A percentile compares a stretch with the other conserved stretches of the same genome.
phyloP scores from a whole-genome alignment of 108 stramenopile genomes.

The Cyclotella atomus region DNA sequence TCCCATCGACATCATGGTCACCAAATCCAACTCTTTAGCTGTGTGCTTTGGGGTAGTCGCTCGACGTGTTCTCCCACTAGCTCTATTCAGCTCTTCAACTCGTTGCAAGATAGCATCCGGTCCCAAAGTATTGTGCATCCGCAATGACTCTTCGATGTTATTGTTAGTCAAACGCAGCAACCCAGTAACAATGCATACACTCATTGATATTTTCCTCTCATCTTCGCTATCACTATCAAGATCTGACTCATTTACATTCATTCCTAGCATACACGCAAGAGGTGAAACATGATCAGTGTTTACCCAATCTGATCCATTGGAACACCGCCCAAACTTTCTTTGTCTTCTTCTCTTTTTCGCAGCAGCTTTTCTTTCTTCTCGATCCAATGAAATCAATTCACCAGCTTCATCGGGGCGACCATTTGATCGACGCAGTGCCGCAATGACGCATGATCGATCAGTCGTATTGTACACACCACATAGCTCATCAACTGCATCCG shows the following conservation, averaged over 20 bases:
- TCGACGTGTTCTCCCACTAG: background rate
- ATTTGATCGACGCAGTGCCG: conserved; percentile 27
- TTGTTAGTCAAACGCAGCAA: conserved; percentile 35
- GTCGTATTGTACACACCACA: conserved; percentile 19
- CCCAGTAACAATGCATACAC: conserved; percentile 16
- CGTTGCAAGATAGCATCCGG: conserved; percentile 16
- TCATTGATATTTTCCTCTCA: conserved; percentile 9
- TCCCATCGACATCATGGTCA: conserved; percentile 31
- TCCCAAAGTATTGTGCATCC: conserved; percentile 20
- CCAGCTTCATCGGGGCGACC: conserved; percentile 25
- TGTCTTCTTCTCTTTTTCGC: conserved; percentile 18
- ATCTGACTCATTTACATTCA: background rate
- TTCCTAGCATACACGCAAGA: conserved; percentile 18
- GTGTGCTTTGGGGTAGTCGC: background rate
- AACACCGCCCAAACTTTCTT: conserved; percentile 20
- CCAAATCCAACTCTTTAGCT: conserved; percentile 26
- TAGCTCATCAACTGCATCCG: conserved; percentile 5
- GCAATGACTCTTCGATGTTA: conserved; percentile 21
- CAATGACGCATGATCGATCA: conserved; percentile 16
- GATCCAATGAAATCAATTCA: conserved; percentile 9
- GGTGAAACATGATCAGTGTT: conserved; percentile 24
- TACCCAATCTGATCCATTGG: conserved; percentile 23
- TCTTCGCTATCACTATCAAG: background rate
- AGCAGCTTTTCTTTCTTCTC: conserved; percentile 4
- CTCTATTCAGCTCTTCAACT: conserved; percentile 11